These are phyloP conservation scores for Colletotrichum lini DNA, from an alignment of 2,329 filamentous ascomycete genomes.

Conservation along the genomic window DNA sequence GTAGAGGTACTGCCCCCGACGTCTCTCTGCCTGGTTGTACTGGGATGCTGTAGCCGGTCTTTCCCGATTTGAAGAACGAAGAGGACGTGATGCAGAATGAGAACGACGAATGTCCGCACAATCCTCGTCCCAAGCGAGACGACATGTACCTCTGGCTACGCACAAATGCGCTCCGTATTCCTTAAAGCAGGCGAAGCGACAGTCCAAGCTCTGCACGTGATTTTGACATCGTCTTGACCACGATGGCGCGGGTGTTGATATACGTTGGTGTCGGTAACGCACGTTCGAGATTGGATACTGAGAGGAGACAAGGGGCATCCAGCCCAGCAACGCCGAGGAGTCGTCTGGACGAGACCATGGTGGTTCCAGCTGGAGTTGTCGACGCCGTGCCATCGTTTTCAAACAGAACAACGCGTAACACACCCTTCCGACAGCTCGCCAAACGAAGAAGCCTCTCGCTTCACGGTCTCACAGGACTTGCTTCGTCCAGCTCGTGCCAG, in stretches of 20 bases:
- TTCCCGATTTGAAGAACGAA: background rate
- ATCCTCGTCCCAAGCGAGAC: too few relatives aligned
- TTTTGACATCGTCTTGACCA: background rate
- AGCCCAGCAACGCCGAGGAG: background rate
- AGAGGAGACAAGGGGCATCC: background rate
- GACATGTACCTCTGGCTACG: background rate
- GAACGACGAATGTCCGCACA: too few relatives aligned
- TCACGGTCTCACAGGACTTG: background rate
- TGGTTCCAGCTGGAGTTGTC: background rate
- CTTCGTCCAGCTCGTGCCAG: background rate
- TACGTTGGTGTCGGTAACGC: background rate
- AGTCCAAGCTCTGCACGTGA: background rate
- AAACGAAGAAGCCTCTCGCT: background rate
- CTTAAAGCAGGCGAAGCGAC: background rate
- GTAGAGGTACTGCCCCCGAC: background rate
- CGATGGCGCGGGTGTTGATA: background rate
- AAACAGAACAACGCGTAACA: background rate
- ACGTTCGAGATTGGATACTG: background rate
- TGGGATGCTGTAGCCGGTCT: background rate
- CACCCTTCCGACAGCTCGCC: background rate
- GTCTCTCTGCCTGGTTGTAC: background rate
- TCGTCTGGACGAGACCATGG: background rate
- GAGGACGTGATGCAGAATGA: background rate
- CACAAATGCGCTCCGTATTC: background rate
- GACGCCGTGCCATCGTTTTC: background rate